Evolutionary conservation across 805 yeast genomes (phyloP).

Genomic region (Kuraishia cidri): DNA sequence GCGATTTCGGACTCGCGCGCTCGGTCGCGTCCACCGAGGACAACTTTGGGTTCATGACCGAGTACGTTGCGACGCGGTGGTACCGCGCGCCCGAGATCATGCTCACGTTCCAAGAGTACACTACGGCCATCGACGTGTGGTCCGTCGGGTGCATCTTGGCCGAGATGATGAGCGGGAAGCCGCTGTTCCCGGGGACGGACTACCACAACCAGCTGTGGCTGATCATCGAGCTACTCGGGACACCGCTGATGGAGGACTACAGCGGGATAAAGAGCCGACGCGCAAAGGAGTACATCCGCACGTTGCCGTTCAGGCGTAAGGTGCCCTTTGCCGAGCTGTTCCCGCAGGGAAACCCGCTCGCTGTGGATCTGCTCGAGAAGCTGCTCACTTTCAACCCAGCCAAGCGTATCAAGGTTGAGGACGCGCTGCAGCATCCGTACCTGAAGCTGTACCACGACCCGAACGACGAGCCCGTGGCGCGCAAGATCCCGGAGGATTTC

Average conservation of each 20-base stretch:
- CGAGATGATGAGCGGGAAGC: conserved; percentile 78
- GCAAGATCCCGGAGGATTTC: conserved; percentile 76
- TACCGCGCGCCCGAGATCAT: conserved; percentile 96
- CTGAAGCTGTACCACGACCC: conserved; percentile 88
- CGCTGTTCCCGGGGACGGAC: conserved; percentile 90
- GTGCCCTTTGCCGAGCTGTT: conserved; percentile 43
- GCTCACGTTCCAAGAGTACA: conserved; percentile 88
- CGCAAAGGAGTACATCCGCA: conserved; percentile 81
- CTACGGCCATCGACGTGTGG: conserved; percentile 96
- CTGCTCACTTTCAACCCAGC: conserved; percentile 78
- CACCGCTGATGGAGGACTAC: conserved; percentile 78
- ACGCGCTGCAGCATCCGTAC: conserved; percentile 84
- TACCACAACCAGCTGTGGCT: conserved; percentile 85
- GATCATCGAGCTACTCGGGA: conserved; percentile 79
- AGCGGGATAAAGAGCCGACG: conserved; percentile 66
- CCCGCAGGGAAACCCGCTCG: conserved; percentile 51
- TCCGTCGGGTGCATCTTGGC: conserved; percentile 94
- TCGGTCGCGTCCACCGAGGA: conserved; percentile 54
- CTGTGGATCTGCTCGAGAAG: conserved; percentile 57
- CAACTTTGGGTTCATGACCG: conserved; percentile 82
- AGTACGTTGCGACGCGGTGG: conserved; percentile 97
- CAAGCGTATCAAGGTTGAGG: conserved; percentile 73
- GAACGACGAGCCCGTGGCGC: conserved; percentile 82
- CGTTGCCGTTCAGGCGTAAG: conserved; percentile 65
- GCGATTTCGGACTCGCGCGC: conserved; percentile 90